These are phyloP conservation scores for Cymbopogon citratus DNA, from an alignment of 176 grass and related monocot genomes.

Conservation along the genomic window DNA sequence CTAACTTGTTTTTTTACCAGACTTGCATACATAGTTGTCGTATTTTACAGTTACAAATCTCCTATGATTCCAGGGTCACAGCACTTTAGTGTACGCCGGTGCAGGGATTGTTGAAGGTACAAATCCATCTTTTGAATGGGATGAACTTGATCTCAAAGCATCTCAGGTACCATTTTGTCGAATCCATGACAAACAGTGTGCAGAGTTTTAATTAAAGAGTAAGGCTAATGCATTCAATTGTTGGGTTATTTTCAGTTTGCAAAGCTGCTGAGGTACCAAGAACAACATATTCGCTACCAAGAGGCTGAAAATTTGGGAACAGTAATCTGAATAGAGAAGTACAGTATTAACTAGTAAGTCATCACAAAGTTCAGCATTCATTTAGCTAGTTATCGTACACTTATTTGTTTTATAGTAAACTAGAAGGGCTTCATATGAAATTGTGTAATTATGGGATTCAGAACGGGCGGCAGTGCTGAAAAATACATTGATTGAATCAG, in stretches of 20 bases:
- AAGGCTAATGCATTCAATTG: conserved; percentile 4
- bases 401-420: background rate
- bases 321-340: conserved; percentile 40
- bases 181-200: background rate
- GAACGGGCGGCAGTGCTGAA: background rate
- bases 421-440: background rate
- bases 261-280: conserved; percentile 68
- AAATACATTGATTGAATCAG: background rate
- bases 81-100: conserved; percentile 75
- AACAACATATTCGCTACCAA: conserved; percentile 42
- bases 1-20: conserved; percentile 2
- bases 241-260: conserved; percentile 47
- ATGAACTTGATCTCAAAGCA: conserved; percentile 80
- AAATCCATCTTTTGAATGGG: conserved; percentile 85
- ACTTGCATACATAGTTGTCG: background rate
- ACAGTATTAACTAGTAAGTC: conserved; percentile 42
- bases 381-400: background rate
- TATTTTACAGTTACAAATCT: conserved; percentile 12
- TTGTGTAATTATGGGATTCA: background rate
- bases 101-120: conserved; percentile 92
- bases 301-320: conserved; percentile 50
- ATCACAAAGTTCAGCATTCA: background rate
- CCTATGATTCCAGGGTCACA: conserved; percentile 48
- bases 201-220: background rate
- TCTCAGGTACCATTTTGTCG: conserved; percentile 52